A percentile compares a stretch with the other conserved stretches of the same genome.
Evolutionary conservation across 2,329 filamentous ascomycete genomes (phyloP).

Genomic region (Lachnellula arida): DNA sequence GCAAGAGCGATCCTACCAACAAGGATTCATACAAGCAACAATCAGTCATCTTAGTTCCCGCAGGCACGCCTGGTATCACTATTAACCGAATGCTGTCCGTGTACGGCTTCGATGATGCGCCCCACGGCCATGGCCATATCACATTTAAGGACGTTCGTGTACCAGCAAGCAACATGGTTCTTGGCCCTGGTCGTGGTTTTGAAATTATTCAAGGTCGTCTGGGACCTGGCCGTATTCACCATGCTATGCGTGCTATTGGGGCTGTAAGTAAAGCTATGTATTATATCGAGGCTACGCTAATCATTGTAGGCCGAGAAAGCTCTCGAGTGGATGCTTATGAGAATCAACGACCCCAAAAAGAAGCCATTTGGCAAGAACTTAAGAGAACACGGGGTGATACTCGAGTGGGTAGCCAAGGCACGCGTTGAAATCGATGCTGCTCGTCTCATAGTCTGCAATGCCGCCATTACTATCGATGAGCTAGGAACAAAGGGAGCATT

Average conservation of each 20-base stretch:
- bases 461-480: conserved; percentile 90
- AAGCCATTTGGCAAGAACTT: conserved; percentile 87
- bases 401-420: conserved; percentile 90
- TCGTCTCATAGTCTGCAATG: conserved; percentile 85
- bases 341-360: conserved; percentile 88
- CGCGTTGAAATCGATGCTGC: conserved; percentile 92
- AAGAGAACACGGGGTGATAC: conserved; percentile 84
- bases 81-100: conserved; percentile 91
- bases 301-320: conserved; percentile 71
- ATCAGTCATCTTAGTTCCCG: conserved; percentile 85
- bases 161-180: conserved; percentile 75
- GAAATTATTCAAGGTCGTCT: conserved; percentile 98
- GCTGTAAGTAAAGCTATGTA: conserved; percentile 47
- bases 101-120: conserved; percentile 97
- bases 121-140: conserved; percentile 94
- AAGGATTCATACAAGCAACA: conserved; percentile 81
- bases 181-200: conserved; percentile 91
- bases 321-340: conserved; percentile 89
- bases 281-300: conserved; percentile 13
- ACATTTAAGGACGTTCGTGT: conserved; percentile 87
- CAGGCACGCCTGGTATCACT: conserved; percentile 77
- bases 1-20: conserved; percentile 77
- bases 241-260: conserved; percentile 93
- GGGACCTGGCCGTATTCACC: conserved; percentile 93
- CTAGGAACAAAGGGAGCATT: conserved; percentile 83